Base-by-base conservation (phyloP, 2,329 filamentous ascomycete genomes). In the Sporothrix variecibatus region DNA sequence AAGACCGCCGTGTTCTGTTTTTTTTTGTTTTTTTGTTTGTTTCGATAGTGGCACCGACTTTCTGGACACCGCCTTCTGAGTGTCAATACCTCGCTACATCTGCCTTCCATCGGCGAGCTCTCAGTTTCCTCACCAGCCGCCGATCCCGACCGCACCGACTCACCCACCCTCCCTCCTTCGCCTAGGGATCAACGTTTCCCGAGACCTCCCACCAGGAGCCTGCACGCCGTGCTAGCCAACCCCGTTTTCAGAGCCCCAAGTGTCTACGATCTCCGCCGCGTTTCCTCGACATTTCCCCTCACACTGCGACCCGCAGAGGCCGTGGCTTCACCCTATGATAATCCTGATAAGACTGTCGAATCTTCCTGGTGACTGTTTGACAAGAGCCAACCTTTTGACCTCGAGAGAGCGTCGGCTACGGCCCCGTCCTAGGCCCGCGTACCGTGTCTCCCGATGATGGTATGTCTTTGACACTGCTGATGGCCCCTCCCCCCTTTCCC, bases 391-490 rank as follows among this genome's bases (percentile, higher is more conserved):
- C 6, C 9, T 51, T 43, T 62, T 68, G 43, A 49, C 43, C 31
- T 34, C n/a, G 46, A 68, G 73, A 74, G 72, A 76, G 67, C 72
- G 73, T 62, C 67, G 75, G 76, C 75, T 49, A 34, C 56, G 75
- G 77, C 75, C 76, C 72, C 34, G 60, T 60, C 46, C 62, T 53
- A 67, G 76, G 75, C 74, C 75, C 58, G 31, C 46, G 70, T 69
- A 68, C 58, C 58, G 67, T 38, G 77, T 75, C 51, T 74, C 72
- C 74, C 75, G 73, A 78, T 78, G 76, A 78, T 78, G 77, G 76
- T 78, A 67, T 31, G 77, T 43, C 7, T 23, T 26, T 31, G 38
- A 46, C 23, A 46, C 6, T 46, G 20, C n/a, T 12, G 4, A 46
- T 46, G 9, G 4, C 34, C 34, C 8, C 8, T 8, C 34, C 34